Conservation (phyloP, 352 stramenopile genomes). For the Globisporangium lucens region DNA sequence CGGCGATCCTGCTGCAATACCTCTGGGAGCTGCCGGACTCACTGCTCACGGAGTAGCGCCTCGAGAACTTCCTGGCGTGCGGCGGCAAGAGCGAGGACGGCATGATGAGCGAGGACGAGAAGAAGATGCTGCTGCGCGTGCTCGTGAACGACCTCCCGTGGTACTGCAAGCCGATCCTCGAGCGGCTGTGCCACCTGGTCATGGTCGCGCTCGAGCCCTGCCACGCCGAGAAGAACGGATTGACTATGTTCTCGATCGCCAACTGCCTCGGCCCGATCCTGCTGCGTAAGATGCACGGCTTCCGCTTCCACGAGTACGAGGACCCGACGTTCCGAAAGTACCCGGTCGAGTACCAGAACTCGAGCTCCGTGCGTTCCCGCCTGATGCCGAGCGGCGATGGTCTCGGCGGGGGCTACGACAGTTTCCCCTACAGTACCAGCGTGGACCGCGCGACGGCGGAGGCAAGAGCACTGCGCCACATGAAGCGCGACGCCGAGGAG, state of each 20-base stretch:
- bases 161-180: conserved; percentile 73
- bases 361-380: conserved; percentile 45
- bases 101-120: conserved; percentile 57
- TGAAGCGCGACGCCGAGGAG: conserved; percentile 63
- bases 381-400: conserved; percentile 35
- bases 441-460: conserved; percentile 32
- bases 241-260: conserved; percentile 63
- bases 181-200: conserved; percentile 66
- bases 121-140: conserved; percentile 53
- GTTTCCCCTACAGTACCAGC: conserved; percentile 35
- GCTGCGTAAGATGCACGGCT: conserved; percentile 43
- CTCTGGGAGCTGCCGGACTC: conserved; percentile 80
- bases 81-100: conserved; percentile 25
- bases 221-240: conserved; percentile 62
- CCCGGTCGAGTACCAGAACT: conserved; percentile 61
- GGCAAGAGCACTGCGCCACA: conserved; percentile 41
- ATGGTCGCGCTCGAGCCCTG: conserved; percentile 54
- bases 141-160: conserved; percentile 83
- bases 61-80: conserved; percentile 70
- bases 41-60: conserved; percentile 65
- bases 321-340: conserved; percentile 68
- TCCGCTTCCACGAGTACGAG: conserved; percentile 72
- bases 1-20: conserved; percentile 76
- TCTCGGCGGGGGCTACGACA: conserved; percentile 21
- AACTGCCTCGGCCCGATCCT: conserved; percentile 66